These are phyloP conservation scores for Cyberlindnera suaveolens DNA, from an alignment of 805 yeast genomes.

Conservation along the genomic window DNA sequence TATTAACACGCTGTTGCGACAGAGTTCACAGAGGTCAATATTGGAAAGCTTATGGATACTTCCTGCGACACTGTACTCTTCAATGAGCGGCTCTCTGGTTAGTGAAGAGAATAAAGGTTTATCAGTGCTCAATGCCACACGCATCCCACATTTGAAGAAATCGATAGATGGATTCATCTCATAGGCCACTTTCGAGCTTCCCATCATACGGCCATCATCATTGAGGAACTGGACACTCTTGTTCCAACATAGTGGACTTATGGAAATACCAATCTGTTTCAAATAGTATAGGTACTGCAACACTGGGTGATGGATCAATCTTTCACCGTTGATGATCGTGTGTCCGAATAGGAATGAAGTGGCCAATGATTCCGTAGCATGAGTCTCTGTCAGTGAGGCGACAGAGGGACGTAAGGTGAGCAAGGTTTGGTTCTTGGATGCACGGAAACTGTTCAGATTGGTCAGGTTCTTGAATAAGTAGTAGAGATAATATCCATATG, in stretches of 20 bases:
- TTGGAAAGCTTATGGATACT: conserved; percentile 20
- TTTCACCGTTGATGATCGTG: conserved; percentile 22
- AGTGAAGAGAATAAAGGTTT: conserved; percentile 22
- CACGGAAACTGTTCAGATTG: conserved; percentile 19
- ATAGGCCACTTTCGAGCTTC: conserved; percentile 10
- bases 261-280: conserved; percentile 24
- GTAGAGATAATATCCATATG: conserved; percentile 33
- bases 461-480: conserved; percentile 25
- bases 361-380: conserved; percentile 22
- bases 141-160: conserved; percentile 22
- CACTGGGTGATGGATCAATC: conserved; percentile 18
- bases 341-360: conserved; percentile 19
- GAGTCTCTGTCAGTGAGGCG: conserved; percentile 18
- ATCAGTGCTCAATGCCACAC: conserved; percentile 19
- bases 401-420: conserved; percentile 20
- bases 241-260: conserved; percentile 26
- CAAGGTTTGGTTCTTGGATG: conserved; percentile 10
- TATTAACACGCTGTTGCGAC: conserved; percentile 23
- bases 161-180: conserved; percentile 19
- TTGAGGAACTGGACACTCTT: conserved; percentile 19
- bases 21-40: conserved; percentile 24
- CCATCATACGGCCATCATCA: conserved; percentile 18
- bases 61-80: conserved; percentile 24
- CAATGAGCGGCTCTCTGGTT: conserved; percentile 25
- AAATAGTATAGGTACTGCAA: conserved; percentile 23